Base-by-base conservation (phyloP, 352 stramenopile genomes). In the Thalassiosira allenii region DNA sequence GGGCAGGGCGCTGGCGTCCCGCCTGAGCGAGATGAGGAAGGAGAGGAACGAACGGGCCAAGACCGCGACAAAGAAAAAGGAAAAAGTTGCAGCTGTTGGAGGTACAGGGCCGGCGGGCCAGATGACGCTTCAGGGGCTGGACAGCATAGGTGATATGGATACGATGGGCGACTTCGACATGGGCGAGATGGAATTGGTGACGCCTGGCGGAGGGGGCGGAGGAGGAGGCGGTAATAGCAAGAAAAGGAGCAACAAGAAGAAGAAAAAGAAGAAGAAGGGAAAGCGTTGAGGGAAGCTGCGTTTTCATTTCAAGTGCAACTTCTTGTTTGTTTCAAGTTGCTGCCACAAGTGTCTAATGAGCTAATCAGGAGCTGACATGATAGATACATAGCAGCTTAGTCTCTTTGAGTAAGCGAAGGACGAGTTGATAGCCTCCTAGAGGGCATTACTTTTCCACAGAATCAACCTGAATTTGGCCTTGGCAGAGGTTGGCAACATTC, bases 11-110 rank as follows among this genome's bases (percentile, higher is more conserved):
- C 68, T 94, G 41, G 87, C 77, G 20, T 78, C 69, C 6, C 69
- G 89, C 37, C 57, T 94, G n/a, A 59, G 75, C 20, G 33, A 83
- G 49, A 83, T 94, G 83, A 76, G 89, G 51, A 89, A 89, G 37
- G 84, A 89, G 54, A 76, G 89, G 59, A 83, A 81, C 51, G 62
- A 73, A 30, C 69, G 87, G 47, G 79, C 79, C 89, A n/a, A 61
- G 88, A 61, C 91, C 86, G 43, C 74, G 92, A 9, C 59, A 93
- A 27, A 65, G 59, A 33, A 85, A 91, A 32, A 94, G 95, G 62
- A 89, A 89, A 1, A 91, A 90, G 47, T 89, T 88, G 53, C 87
- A 81, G n/a, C 91, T 90, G 2, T 74, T 79, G 33, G 22, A 44
- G n/a, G 84, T 94, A 41, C 75, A 93, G 22, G 89, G 52, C 23